Conservation (phyloP, 2,329 filamentous ascomycete species). For the Botrytis cinerea region DNA sequence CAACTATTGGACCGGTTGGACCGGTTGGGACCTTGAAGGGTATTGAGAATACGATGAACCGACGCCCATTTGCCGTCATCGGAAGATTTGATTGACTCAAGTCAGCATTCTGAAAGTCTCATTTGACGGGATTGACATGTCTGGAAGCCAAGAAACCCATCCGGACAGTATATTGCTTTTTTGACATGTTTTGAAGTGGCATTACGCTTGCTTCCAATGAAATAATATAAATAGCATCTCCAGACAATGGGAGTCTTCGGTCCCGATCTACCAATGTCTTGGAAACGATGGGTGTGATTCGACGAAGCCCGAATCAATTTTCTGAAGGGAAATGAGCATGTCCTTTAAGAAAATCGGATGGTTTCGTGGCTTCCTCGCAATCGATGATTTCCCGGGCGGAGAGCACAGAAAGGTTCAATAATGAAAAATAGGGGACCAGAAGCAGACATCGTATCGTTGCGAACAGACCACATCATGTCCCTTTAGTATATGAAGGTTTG, state of each 20-base stretch:
- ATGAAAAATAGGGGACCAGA: conserved; percentile 8
- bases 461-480: conserved; percentile 19
- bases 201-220: background rate
- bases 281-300: background rate
- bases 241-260: background rate
- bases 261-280: conserved; percentile 2
- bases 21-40: background rate
- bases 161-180: background rate
- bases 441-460: conserved; percentile 11
- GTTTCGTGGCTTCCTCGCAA: background rate
- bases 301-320: background rate
- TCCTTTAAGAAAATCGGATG: background rate
- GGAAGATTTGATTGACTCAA: background rate
- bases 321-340: conserved; percentile 7
- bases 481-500: conserved; percentile 6
- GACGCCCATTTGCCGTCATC: background rate
- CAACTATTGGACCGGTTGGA: background rate
- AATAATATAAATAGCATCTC: background rate
- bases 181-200: background rate
- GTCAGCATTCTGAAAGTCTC: background rate
- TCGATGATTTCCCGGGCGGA: background rate
- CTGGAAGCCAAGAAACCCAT: background rate
- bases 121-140: background rate
- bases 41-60: background rate
- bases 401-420: background rate